A percentile compares a stretch with the other conserved stretches of the same genome.
Evolutionary conservation across 83 land plant species (phyloP).

Genomic region (Picea mariana): DNA sequence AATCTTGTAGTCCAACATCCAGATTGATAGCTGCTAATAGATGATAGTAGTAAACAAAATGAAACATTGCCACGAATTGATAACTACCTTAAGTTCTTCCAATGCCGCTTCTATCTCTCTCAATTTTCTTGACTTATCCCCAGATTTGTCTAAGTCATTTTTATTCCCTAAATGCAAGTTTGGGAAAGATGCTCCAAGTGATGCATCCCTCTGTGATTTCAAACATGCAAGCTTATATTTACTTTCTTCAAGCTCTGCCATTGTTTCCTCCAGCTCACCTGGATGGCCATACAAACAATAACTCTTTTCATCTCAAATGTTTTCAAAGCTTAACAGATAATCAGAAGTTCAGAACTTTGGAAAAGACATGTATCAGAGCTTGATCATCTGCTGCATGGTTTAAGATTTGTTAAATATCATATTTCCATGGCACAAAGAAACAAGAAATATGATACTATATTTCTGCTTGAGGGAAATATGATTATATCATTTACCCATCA

Average conservation of each 20-base stretch:
- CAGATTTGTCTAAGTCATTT: slow-evolving; percentile 36
- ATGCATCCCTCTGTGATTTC: slow-evolving; percentile 63
- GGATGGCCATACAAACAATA: slow-evolving; percentile 16
- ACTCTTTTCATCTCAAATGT: background rate
- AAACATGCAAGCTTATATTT: slow-evolving; percentile 64
- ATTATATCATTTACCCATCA: slow-evolving; percentile 49
- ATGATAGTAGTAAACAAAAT: slow-evolving; percentile 8
- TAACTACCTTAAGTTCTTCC: slow-evolving; percentile 69
- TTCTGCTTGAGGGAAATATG: background rate
- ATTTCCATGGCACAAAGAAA: background rate
- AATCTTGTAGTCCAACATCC: slow-evolving; percentile 10
- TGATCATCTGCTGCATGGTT: background rate
- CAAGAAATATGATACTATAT: background rate
- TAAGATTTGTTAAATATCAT: slow-evolving; percentile 13
- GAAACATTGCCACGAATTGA: background rate
- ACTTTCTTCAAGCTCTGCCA: slow-evolving; percentile 74
- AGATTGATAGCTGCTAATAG: background rate
- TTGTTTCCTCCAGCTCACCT: slow-evolving; percentile 78
- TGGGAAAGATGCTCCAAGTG: slow-evolving; percentile 42
- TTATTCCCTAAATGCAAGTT: slow-evolving; percentile 43
- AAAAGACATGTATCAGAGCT: background rate
- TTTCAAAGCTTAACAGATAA: slow-evolving; percentile 11
- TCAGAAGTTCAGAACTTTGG: slow-evolving; percentile 3
- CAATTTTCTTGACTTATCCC: slow-evolving; percentile 66
- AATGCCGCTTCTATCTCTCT: slow-evolving; percentile 68